These are phyloP conservation scores for Phytophthora pistaciae DNA, from an alignment of 352 stramenopile species.

Conservation along the genomic window DNA sequence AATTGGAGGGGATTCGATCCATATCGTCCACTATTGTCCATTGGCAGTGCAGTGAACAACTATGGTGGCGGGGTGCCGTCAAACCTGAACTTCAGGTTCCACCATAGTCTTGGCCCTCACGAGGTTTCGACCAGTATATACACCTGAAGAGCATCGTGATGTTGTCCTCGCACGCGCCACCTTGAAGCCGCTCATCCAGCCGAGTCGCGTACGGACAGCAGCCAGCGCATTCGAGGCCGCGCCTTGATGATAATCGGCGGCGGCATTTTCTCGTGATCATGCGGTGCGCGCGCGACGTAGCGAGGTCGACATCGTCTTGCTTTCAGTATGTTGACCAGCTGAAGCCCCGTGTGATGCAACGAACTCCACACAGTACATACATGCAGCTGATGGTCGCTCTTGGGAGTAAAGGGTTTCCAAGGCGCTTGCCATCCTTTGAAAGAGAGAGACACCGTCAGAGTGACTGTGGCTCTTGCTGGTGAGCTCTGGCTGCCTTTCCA, in stretches of 20 bases:
- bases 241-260: not conserved
- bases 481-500: not conserved
- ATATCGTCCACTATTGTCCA: too few relatives aligned
- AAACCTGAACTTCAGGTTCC: too few relatives aligned
- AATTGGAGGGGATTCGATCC: not conserved
- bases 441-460: not conserved
- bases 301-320: slow-evolving; percentile 4
- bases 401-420: not conserved
- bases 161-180: not conserved
- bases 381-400: not conserved
- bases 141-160: too few relatives aligned
- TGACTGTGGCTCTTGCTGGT: not conserved
- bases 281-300: not conserved
- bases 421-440: too few relatives aligned
- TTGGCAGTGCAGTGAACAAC: too few relatives aligned
- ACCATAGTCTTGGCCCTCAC: too few relatives aligned
- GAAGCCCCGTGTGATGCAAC: not conserved
- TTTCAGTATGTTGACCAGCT: slow-evolving; percentile 32
- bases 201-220: not conserved
- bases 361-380: not conserved
- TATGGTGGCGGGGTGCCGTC: too few relatives aligned
- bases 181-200: not conserved
- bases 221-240: not conserved
- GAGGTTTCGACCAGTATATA: too few relatives aligned
- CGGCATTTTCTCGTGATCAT: not conserved